A percentile compares a stretch with the other conserved stretches of the same genome.
phyloP scores from a whole-genome alignment of 768 basidiomycete genomes.

The Xerocomellus dryophilus region DNA sequence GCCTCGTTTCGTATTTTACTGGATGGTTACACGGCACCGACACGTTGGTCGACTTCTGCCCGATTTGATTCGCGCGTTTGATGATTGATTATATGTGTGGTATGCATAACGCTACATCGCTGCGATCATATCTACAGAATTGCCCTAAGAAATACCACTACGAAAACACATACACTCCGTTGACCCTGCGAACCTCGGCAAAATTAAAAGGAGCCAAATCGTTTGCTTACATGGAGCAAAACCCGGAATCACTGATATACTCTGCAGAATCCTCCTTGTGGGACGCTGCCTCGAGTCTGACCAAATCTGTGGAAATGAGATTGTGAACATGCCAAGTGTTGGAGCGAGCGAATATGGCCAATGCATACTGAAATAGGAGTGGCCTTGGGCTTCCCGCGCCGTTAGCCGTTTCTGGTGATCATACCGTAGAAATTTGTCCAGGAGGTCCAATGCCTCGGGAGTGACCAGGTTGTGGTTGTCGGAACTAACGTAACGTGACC shows the following conservation, averaged over 20 bases:
- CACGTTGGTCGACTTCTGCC: constrained; percentile 27
- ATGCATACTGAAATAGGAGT: constrained; percentile 60
- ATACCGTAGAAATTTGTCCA: constrained; percentile 65
- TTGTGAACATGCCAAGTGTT: constrained; percentile 11
- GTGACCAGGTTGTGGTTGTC: constrained; percentile 60
- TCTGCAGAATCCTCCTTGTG: constrained; percentile 40
- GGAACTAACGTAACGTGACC: constrained; percentile 56
- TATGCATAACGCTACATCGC: constrained; percentile 15
- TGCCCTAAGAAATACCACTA: constrained; percentile 6
- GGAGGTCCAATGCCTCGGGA: constrained; percentile 60
- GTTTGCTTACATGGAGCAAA: constrained; percentile 38
- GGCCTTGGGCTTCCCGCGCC: constrained; percentile 62
- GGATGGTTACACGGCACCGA: constrained; percentile 15
- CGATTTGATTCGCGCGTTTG: constrained; percentile 14
- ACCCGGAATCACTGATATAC: constrained; percentile 48
- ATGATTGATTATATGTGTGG: constrained; percentile 12
- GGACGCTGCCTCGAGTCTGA: constrained; percentile 45
- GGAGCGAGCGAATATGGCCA: constrained; percentile 22
- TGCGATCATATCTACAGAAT: constrained; percentile 13
- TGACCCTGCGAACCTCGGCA: not conserved
- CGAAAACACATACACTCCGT: constrained; percentile 5
- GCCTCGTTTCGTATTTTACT: constrained; percentile 27
- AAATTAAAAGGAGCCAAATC: not conserved
- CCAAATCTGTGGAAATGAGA: constrained; percentile 39
- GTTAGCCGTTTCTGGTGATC: constrained; percentile 69